Conservation (phyloP, 2,329 filamentous ascomycete genomes). For the Stagonosporopsis chrysanthemi region DNA sequence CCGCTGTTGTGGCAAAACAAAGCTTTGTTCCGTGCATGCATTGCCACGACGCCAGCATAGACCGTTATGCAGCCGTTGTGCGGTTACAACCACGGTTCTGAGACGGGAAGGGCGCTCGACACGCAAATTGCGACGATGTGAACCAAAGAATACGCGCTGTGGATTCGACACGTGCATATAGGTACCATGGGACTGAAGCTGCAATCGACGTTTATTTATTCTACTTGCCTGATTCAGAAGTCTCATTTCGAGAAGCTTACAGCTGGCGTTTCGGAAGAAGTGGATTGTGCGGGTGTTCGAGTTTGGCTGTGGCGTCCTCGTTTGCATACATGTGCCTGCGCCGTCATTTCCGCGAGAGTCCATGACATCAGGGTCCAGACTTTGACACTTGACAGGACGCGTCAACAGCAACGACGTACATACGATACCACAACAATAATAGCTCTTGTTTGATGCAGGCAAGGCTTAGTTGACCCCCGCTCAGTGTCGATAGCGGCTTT, state of each 20-base stretch:
- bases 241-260: neutral
- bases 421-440: neutral
- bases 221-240: slow-evolving; percentile 26
- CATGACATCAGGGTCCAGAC: slow-evolving; percentile 15
- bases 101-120: slow-evolving; percentile 16
- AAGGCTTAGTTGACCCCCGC: too few relatives aligned
- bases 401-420: neutral
- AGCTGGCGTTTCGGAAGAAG: neutral
- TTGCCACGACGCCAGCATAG: slow-evolving; percentile 14
- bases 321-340: neutral
- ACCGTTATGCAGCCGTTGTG: slow-evolving; percentile 18
- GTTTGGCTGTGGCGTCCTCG: neutral
- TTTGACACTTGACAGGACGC: slow-evolving; percentile 4
- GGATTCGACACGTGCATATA: neutral
- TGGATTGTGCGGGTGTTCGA: neutral
- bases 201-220: slow-evolving; percentile 23
- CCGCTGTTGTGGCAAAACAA: slow-evolving; percentile 4
- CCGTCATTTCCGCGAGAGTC: neutral
- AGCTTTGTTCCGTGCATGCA: slow-evolving; percentile 5
- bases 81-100: slow-evolving; percentile 19
- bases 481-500: neutral
- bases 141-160: slow-evolving; percentile 33
- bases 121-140: slow-evolving; percentile 20
- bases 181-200: neutral
- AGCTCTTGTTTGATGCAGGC: neutral